Conservation (phyloP, 768 basidiomycete genomes). For the Leccinum subtestaceum region DNA sequence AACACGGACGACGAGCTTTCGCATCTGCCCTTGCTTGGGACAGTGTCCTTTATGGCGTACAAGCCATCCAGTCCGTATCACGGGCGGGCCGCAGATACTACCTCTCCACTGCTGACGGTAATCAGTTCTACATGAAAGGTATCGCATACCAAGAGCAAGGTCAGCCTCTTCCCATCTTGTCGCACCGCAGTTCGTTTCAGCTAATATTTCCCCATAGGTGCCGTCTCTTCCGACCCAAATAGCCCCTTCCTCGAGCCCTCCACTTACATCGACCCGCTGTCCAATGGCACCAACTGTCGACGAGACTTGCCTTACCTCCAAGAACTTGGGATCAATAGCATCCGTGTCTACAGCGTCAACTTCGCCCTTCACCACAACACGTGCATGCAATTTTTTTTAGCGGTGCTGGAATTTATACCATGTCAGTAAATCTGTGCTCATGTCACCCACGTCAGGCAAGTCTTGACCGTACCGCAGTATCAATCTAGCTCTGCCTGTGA, state of each 20-base stretch:
- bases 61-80: slow-evolving; percentile 67
- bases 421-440: slow-evolving; percentile 49
- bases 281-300: slow-evolving; percentile 62
- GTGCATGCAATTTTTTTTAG: slow-evolving; percentile 76
- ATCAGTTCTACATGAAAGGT: slow-evolving; percentile 85
- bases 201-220: slow-evolving; percentile 26
- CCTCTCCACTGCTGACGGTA: slow-evolving; percentile 73
- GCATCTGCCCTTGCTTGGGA: slow-evolving; percentile 34
- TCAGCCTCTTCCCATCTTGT: slow-evolving; percentile 16
- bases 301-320: slow-evolving; percentile 80
- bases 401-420: slow-evolving; percentile 80
- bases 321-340: slow-evolving; percentile 72
- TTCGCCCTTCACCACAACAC: slow-evolving; percentile 78
- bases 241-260: slow-evolving; percentile 71
- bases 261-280: slow-evolving; percentile 77
- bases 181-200: not conserved
- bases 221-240: slow-evolving; percentile 41
- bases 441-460: not conserved
- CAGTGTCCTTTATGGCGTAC: slow-evolving; percentile 44
- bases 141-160: slow-evolving; percentile 85
- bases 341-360: slow-evolving; percentile 87
- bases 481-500: slow-evolving; percentile 80
- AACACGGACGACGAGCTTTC: not conserved
- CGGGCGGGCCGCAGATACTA: slow-evolving; percentile 62
- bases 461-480: slow-evolving; percentile 48